Evolutionary conservation across 2,329 filamentous ascomycete genomes (phyloP).

Genomic region (Cercospora berteroae): DNA sequence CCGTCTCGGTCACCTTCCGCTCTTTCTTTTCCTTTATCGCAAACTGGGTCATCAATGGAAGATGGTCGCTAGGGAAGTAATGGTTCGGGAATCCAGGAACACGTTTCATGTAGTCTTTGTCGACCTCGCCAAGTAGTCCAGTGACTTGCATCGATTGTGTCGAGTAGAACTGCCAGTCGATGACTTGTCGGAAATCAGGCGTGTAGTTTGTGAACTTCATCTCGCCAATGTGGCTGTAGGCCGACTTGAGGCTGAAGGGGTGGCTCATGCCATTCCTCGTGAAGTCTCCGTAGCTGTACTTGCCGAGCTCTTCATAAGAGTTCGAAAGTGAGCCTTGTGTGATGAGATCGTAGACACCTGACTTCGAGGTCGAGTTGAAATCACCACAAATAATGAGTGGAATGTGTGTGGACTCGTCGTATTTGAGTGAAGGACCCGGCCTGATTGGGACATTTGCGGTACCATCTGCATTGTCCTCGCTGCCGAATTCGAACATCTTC

Average conservation of each 20-base stretch:
- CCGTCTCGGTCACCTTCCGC: constrained; percentile 38
- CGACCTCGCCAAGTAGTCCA: constrained; percentile 79
- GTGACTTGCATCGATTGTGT: constrained; percentile 84
- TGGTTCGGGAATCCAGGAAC: constrained; percentile 92
- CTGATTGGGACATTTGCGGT: constrained; percentile 46
- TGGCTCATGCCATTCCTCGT: constrained; percentile 90
- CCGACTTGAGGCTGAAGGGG: constrained; percentile 88
- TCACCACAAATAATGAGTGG: constrained; percentile 90
- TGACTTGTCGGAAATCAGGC: constrained; percentile 83
- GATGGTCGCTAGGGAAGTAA: constrained; percentile 90
- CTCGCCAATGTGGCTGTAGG: constrained; percentile 81
- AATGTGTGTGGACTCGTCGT: constrained; percentile 80
- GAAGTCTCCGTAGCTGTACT: constrained; percentile 87
- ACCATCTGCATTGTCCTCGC: constrained; percentile 51
- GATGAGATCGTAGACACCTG: constrained; percentile 88
- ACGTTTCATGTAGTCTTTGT: constrained; percentile 77
- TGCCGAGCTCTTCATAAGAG: constrained; percentile 75
- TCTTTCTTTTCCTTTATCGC: constrained; percentile 85
- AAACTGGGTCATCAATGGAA: constrained; percentile 86
- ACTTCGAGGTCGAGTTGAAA: constrained; percentile 87
- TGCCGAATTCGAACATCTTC: constrained; percentile 48
- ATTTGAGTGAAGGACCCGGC: constrained; percentile 80
- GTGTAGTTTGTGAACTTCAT: constrained; percentile 96
- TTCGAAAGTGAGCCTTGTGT: constrained; percentile 74
- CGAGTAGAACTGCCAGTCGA: constrained; percentile 98